These are phyloP conservation scores for Gloeophyllum trabeum DNA, from an alignment of 768 basidiomycete genomes.

Conservation along the genomic window DNA sequence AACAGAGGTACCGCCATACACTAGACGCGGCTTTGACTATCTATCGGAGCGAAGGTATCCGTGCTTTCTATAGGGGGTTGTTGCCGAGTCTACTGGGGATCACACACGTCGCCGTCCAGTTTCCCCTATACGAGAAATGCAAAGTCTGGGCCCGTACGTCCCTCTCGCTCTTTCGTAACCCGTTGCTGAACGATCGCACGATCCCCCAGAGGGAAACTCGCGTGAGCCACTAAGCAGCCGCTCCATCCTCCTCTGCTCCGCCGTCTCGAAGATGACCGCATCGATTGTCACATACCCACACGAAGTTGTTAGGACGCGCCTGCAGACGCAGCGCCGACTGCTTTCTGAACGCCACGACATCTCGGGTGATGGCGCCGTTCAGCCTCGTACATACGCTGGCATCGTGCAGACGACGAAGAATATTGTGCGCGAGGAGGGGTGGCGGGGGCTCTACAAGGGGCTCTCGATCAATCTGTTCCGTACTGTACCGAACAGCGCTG, in stretches of 20 bases:
- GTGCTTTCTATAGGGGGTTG: constrained; percentile 91
- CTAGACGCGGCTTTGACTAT: constrained; percentile 84
- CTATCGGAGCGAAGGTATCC: constrained; percentile 76
- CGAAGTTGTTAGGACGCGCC: constrained; percentile 95
- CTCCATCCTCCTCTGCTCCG: constrained; percentile 81
- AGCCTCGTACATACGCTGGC: constrained; percentile 43
- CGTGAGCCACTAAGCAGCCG: constrained; percentile 38
- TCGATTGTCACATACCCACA: constrained; percentile 95
- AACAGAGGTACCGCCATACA: constrained; percentile 79
- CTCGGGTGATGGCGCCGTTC: constrained; percentile 53
- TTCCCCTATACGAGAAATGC: constrained; percentile 90
- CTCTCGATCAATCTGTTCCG: constrained; percentile 88
- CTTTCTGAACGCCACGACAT: constrained; percentile 36
- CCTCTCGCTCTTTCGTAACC: background rate
- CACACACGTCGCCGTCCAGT: constrained; percentile 92
- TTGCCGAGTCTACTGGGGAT: constrained; percentile 91
- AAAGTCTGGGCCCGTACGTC: constrained; percentile 79
- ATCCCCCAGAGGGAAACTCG: constrained; percentile 29
- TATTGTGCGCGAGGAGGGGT: constrained; percentile 76
- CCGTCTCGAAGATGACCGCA: constrained; percentile 92
- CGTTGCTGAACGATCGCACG: constrained; percentile 1
- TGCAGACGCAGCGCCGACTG: constrained; percentile 76
- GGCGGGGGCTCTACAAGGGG: constrained; percentile 86
- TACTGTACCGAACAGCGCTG: constrained; percentile 93
- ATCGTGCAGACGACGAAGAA: constrained; percentile 61